Evolutionary conservation across 805 yeast genomes (phyloP), one percentile per base, ranked within the genome.

Genomic region (Yamadazyma tumulicola): DNA sequence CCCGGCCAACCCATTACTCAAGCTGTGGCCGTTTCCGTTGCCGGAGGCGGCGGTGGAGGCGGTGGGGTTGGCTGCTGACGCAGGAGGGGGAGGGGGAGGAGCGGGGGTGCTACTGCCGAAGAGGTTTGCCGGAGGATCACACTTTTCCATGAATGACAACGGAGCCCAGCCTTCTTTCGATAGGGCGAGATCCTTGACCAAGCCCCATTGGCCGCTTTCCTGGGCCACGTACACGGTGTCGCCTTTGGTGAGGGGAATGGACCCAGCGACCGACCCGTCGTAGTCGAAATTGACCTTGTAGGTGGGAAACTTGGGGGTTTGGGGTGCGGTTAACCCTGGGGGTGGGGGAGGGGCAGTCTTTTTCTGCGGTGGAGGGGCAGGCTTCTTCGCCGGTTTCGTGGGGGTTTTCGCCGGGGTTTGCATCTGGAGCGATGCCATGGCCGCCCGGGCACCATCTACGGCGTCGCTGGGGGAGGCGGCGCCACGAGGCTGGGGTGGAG

Each of bases 81-180:
- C 19, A 4, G 72, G 61, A 11, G 68, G 55, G 2, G 64, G 45
- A 0, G 54, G 35, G 6, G 51, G 36, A 1, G 51, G 28, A 1
- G 49, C 45, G 7, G 49, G 34, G 1, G 50, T 26, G 1, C 48
- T 45, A 10, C 37, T 35, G 3, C 52, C 51, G 10, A 55, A 58
- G 7, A 48, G 41, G 25, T 39, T 45, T 0, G 66, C 59, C 23
- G 81, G 77, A 9, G 75, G 71, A 3, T 59, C 74, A 44, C 75
- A 74, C 41, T 75, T 77, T 14, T 69, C 78, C 51, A 91, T 77
- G 55, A 89, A 93, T n/a, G 89, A 85, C 15, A 93, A 82, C 10
- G 99, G 99, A 9, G 93, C 91, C 98, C 98, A 93, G 4, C 99
- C 99, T 56, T 88, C 93, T 37, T 67, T 74, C 1, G 81, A 53